These are phyloP conservation scores for Coniochaeta prunicola DNA, from an alignment of 2,329 filamentous ascomycete species.

Conservation along the genomic window DNA sequence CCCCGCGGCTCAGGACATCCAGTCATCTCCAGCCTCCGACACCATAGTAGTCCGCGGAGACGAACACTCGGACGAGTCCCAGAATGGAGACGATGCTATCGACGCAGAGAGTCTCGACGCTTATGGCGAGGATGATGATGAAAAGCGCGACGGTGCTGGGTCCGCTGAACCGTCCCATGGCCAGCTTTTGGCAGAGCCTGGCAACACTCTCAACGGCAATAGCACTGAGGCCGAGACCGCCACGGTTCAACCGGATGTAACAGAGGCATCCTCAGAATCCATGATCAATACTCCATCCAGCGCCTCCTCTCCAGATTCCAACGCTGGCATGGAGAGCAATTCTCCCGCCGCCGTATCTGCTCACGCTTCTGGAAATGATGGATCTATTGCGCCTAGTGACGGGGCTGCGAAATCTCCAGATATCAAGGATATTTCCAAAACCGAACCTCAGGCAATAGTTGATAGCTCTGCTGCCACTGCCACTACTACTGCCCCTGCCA, in stretches of 20 bases:
- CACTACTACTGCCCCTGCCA: slow-evolving; percentile 4
- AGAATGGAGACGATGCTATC: slow-evolving; percentile 11
- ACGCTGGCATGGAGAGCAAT: slow-evolving; percentile 16
- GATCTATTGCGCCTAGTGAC: background rate
- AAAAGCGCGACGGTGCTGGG: slow-evolving; percentile 13
- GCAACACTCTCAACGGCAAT: background rate
- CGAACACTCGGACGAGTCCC: slow-evolving; percentile 15
- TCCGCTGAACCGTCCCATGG: background rate
- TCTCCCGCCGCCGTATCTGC: slow-evolving; percentile 12
- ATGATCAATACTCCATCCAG: slow-evolving; percentile 28
- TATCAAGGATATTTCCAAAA: slow-evolving; percentile 1
- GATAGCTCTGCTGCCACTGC: background rate
- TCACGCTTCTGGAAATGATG: background rate
- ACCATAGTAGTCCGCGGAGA: slow-evolving; percentile 21
- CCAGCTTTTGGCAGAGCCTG: background rate
- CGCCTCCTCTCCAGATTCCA: slow-evolving; percentile 23
- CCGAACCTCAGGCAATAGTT: background rate
- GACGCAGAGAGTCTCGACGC: slow-evolving; percentile 41
- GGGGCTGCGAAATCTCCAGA: background rate
- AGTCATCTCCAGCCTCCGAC: slow-evolving; percentile 17
- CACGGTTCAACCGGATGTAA: slow-evolving; percentile 34
- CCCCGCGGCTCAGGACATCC: slow-evolving; percentile 16
- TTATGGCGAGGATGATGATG: slow-evolving; percentile 27
- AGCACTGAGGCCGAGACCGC: background rate
- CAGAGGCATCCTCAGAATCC: slow-evolving; percentile 33